Percentiles rank a stretch among this genome's conserved stretches.
phyloP scores from a whole-genome alignment of 2,329 filamentous ascomycete genomes.

The Diaporthe batatas region DNA sequence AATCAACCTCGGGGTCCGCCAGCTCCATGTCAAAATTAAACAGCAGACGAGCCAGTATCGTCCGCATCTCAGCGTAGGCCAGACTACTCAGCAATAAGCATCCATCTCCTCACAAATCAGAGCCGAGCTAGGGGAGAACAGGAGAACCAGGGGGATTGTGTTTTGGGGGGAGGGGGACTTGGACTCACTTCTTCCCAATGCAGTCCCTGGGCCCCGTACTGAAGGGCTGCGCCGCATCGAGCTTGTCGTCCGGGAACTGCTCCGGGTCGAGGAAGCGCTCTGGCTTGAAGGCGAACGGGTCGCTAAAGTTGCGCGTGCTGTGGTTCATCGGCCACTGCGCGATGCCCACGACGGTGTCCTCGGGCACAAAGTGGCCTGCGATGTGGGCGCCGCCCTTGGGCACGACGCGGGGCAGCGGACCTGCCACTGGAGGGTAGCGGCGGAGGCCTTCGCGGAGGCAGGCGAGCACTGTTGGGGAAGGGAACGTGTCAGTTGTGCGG shows the following conservation, averaged over 20 bases:
- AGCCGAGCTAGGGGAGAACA: too few relatives aligned
- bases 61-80: slow-evolving; percentile 64
- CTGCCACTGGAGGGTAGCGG: slow-evolving; percentile 51
- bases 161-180: too few relatives aligned
- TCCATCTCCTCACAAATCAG: background rate
- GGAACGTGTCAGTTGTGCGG: slow-evolving; percentile 1
- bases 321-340: slow-evolving; percentile 61
- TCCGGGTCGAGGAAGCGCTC: slow-evolving; percentile 61
- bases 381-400: slow-evolving; percentile 52
- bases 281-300: slow-evolving; percentile 60
- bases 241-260: slow-evolving; percentile 57
- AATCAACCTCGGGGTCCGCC: slow-evolving; percentile 52
- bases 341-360: slow-evolving; percentile 55
- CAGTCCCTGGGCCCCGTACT: slow-evolving; percentile 63
- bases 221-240: slow-evolving; percentile 62
- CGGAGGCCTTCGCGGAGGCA: slow-evolving; percentile 54
- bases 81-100: slow-evolving; percentile 50
- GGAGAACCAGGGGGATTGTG: too few relatives aligned
- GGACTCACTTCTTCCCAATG: slow-evolving; percentile 62
- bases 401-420: slow-evolving; percentile 48
- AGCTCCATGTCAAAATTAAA: slow-evolving; percentile 64
- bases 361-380: slow-evolving; percentile 50
- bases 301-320: slow-evolving; percentile 58
- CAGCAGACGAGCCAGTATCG: slow-evolving; percentile 61
- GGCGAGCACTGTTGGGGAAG: slow-evolving; percentile 46